Conservation (phyloP, 768 basidiomycete genomes). For the Xanthoconium stramineum region DNA sequence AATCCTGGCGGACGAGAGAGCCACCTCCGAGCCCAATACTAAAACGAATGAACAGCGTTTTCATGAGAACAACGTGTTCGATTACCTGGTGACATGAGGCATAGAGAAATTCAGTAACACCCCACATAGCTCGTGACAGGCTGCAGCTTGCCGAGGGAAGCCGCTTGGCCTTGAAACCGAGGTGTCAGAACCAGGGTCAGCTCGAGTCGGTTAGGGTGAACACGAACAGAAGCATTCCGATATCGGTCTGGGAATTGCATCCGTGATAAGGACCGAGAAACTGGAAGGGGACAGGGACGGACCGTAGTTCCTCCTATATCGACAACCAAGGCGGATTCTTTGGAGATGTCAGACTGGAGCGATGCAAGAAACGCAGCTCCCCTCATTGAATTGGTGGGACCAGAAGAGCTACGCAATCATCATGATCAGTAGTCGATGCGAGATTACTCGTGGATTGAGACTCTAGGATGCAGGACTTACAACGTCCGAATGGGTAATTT, state of each 20-base stretch:
- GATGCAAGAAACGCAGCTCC: constrained; percentile 61
- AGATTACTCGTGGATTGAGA: not conserved
- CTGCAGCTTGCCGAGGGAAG: constrained; percentile 61
- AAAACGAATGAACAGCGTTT: constrained; percentile 3
- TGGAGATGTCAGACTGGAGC: constrained; percentile 31
- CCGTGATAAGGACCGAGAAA: constrained; percentile 12
- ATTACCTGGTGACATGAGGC: constrained; percentile 47
- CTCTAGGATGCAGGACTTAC: constrained; percentile 20
- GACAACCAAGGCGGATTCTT: constrained; percentile 47
- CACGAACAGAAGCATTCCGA: constrained; percentile 51
- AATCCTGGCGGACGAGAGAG: constrained; percentile 42
- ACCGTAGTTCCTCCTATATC: constrained; percentile 65
- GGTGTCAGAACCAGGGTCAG: constrained; percentile 9
- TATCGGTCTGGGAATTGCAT: constrained; percentile 41
- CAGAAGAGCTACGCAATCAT: constrained; percentile 36
- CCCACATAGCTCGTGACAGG: constrained; percentile 58
- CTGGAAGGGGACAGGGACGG: constrained; percentile 15
- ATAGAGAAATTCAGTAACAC: constrained; percentile 60
- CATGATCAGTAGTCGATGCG: constrained; percentile 9
- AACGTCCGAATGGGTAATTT: constrained; percentile 61
- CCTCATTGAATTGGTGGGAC: constrained; percentile 69
- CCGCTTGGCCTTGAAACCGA: constrained; percentile 40
- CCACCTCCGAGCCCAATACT: constrained; percentile 67
- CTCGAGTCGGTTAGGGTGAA: not conserved
- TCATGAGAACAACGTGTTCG: not conserved